A percentile compares a stretch with the other conserved stretches of the same genome.
phyloP scores from a whole-genome alignment of 225 moss, liverwort and hornwort genomes.

The Pseudisothecium myosuroides region DNA sequence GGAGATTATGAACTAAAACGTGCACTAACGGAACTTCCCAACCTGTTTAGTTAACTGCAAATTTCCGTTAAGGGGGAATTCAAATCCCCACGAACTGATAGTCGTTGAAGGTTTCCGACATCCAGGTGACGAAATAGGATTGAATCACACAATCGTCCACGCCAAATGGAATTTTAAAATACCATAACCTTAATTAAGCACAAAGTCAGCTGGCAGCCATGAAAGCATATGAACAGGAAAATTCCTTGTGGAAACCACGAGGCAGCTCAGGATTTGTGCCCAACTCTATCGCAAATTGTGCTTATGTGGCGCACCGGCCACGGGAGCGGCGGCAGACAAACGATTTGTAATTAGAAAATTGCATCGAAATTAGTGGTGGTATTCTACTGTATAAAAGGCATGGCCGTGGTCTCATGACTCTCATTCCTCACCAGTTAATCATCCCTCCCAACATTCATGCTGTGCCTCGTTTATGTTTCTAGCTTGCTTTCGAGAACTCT shows the following conservation, averaged over 20 bases:
- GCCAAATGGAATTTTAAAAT: not conserved
- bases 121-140: not conserved
- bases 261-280: not conserved
- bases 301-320: not conserved
- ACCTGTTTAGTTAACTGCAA: no score
- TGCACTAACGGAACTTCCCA: not conserved
- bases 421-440: not conserved
- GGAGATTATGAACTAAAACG: not conserved
- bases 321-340: no score
- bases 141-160: not conserved
- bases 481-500: not conserved
- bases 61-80: not conserved
- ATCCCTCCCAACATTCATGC: not conserved
- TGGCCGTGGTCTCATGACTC: no score
- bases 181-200: not conserved
- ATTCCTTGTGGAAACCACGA: not conserved
- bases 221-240: not conserved
- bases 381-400: no score
- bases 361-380: no score
- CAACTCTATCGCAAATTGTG: not conserved
- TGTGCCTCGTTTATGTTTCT: not conserved
- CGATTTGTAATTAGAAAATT: no score
- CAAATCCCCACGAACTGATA: not conserved
- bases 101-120: not conserved
- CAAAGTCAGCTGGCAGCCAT: no score